phyloP scores from a whole-genome alignment of 1,139 yeast genomes.

The Hemisphaericaspora xylanilytica region DNA sequence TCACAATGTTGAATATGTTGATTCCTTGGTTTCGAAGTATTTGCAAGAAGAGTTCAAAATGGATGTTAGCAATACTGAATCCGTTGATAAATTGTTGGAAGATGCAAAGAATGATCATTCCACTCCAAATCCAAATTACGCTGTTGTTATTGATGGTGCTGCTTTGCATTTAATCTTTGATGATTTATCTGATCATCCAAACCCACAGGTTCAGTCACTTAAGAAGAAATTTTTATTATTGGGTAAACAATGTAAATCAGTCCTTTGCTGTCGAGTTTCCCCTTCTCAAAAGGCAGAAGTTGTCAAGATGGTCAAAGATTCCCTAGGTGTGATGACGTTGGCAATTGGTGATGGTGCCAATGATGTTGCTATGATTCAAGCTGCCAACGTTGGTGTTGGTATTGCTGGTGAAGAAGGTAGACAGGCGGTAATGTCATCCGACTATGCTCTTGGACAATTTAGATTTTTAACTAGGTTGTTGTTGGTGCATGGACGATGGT shows the following conservation, averaged over 20 bases:
- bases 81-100: conserved; percentile 33
- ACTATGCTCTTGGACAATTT: conserved; percentile 65
- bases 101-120: conserved; percentile 49
- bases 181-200: conserved; percentile 18
- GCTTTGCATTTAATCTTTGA: conserved; percentile 47
- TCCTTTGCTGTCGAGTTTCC: conserved; percentile 63
- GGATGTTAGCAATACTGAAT: conserved; percentile 19
- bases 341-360: conserved; percentile 71
- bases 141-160: conserved; percentile 56
- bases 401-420: conserved; percentile 71
- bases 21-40: conserved; percentile 35
- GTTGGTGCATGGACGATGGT: conserved; percentile 65
- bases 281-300: conserved; percentile 64
- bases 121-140: conserved; percentile 46
- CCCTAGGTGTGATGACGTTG: conserved; percentile 56
- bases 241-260: conserved; percentile 60
- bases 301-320: conserved; percentile 50
- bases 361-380: conserved; percentile 69
- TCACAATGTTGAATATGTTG: conserved; percentile 28
- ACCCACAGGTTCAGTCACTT: conserved; percentile 18
- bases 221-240: conserved; percentile 48
- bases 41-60: conserved; percentile 42
- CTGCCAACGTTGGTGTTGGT: conserved; percentile 65
- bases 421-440: conserved; percentile 67
- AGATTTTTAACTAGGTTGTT: conserved; percentile 53